Evolutionary conservation across 148 eudicot species (phyloP).

Genomic region (Bassia scoparia): DNA sequence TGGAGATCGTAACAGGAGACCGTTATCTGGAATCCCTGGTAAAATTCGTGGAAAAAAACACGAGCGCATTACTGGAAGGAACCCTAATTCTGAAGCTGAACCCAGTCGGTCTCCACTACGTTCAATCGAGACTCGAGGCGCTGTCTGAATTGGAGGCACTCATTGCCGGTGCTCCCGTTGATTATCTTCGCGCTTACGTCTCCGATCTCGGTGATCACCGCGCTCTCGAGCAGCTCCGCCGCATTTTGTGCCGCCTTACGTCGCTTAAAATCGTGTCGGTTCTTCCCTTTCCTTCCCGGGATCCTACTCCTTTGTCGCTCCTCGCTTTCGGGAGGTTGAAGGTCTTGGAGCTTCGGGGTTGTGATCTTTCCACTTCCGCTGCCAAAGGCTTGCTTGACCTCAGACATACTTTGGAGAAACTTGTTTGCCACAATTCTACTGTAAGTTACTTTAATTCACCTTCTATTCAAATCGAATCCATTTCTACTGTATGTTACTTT

Average conservation of each 20-base stretch:
- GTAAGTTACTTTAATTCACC: slow-evolving; percentile 38
- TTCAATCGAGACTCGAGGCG: slow-evolving; percentile 78
- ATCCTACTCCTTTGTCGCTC: slow-evolving; percentile 70
- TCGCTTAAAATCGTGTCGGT: slow-evolving; percentile 66
- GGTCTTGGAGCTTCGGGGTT: slow-evolving; percentile 90
- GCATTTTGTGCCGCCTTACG: slow-evolving; percentile 65
- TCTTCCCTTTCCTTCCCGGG: slow-evolving; percentile 49
- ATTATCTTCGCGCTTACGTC: slow-evolving; percentile 82
- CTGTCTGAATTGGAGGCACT: slow-evolving; percentile 68
- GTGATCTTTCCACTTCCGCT: slow-evolving; percentile 77
- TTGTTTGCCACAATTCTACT: slow-evolving; percentile 90
- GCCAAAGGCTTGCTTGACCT: slow-evolving; percentile 76
- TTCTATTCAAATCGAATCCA: neutral
- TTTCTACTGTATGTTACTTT: neutral
- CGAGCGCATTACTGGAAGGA: slow-evolving; percentile 62
- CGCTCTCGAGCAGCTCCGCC: slow-evolving; percentile 77
- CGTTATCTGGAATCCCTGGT: slow-evolving; percentile 78
- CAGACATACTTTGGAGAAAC: slow-evolving; percentile 80
- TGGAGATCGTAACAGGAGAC: slow-evolving; percentile 80
- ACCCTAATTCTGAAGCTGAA: slow-evolving; percentile 59
- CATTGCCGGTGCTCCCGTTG: slow-evolving; percentile 83
- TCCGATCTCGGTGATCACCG: slow-evolving; percentile 92
- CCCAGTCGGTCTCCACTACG: slow-evolving; percentile 82
- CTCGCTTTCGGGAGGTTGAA: slow-evolving; percentile 64
- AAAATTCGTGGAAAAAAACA: slow-evolving; percentile 60